These are phyloP conservation scores for Arctostaphylos glauca DNA, from an alignment of 148 eudicot species.

Conservation along the genomic window DNA sequence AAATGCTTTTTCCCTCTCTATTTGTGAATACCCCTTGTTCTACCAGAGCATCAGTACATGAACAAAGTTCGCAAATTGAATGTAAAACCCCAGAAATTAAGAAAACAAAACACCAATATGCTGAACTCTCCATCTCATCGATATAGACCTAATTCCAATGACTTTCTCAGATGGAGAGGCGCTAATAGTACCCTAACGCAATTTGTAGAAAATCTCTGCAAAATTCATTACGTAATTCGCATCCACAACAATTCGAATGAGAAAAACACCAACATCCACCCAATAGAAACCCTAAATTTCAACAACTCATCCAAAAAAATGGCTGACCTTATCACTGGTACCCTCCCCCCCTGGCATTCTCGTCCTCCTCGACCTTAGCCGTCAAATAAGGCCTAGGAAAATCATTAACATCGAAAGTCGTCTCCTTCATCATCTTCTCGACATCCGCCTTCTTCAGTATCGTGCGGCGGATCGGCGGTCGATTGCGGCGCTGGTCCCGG, in stretches of 20 bases:
- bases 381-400: conserved; percentile 59
- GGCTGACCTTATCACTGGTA: conserved; percentile 36
- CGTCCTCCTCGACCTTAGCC: conserved; percentile 48
- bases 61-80: neutral
- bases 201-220: neutral
- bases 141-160: neutral
- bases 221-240: neutral
- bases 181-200: neutral
- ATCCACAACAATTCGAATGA: neutral
- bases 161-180: neutral
- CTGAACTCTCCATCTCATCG: neutral
- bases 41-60: neutral
- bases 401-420: conserved; percentile 42
- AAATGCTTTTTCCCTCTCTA: neutral
- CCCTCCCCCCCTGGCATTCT: conserved; percentile 57
- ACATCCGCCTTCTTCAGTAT: conserved; percentile 66
- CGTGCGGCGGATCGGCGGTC: conserved; percentile 65
- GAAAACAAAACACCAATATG: neutral
- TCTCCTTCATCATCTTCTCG: conserved; percentile 61
- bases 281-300: neutral
- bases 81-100: neutral
- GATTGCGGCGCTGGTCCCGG: conserved; percentile 86
- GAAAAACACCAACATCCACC: neutral
- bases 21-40: neutral
- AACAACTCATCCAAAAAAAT: neutral